Base-by-base conservation (phyloP, 352 stramenopile genomes). In the Globisporangium cylindrosporum region DNA sequence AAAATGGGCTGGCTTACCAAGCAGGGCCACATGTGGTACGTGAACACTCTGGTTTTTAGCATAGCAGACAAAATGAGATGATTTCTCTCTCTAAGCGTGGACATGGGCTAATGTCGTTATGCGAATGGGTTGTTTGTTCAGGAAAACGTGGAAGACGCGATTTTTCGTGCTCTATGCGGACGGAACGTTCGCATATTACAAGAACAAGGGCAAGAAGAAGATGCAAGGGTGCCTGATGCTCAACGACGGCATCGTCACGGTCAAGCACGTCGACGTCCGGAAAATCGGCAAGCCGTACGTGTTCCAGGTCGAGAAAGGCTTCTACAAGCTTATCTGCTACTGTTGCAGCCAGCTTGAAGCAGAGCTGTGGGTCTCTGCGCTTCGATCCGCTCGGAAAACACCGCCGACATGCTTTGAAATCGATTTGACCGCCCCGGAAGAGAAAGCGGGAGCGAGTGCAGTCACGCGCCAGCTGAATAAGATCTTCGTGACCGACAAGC, bases 141-240 rank as follows among this genome's bases (percentile, higher is more conserved):
- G 82, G 82, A 92, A 94, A 67, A 94, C 76, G 60, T 96, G 89
- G 89, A 96, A 95, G 71, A 86, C 70, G 64, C 85, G 89, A 41
- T 95, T 91, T 68, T 96, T 96, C 59, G 86, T 96, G 48, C 69
- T 96, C 14, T 95, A 91, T 64, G 75, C 78, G 9, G 87, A 96
- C 66, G 87, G 85, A 5, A 93, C 83, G 12, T 83, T 96, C 38
- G 87, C 80, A 10, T 96, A 96, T 58, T 96, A 95, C 67, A 92
- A 93, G 68, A 86, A 78, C 60, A 86, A 89, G 43, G 79, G 74
- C 34, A 84, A 82, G 59, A 83, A 81, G 59, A 90, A 89, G 69
- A 93, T 94, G 68, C 86, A 95, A 56, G 89, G 89, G 20, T 91
- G 85, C 46, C 83, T 96, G 59, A 82, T 86, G 64, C 74, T 96